phyloP scores from a whole-genome alignment of 177 flowering plant genomes.

The Vitis hybrid region DNA sequence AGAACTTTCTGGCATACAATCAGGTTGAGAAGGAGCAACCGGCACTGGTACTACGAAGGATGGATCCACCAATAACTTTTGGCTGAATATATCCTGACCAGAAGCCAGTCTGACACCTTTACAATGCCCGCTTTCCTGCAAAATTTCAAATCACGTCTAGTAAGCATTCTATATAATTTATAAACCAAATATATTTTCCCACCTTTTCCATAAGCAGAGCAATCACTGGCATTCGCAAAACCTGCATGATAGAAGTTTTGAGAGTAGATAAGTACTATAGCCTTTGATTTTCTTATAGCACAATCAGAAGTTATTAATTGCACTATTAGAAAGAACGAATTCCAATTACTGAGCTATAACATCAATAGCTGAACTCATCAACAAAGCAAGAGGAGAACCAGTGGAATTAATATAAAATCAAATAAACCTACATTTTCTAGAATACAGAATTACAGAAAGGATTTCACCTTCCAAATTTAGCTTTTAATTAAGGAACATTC shows the following conservation, averaged over 20 bases:
- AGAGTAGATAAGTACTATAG: not conserved
- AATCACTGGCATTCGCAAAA: slow-evolving; percentile 74
- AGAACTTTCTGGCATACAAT: slow-evolving; percentile 24
- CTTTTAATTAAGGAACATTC: too few relatives aligned
- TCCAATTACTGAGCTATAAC: too few relatives aligned
- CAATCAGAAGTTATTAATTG: too few relatives aligned
- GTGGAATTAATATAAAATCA: too few relatives aligned
- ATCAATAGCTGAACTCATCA: too few relatives aligned
- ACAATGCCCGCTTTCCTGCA: slow-evolving; percentile 54
- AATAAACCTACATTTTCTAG: too few relatives aligned
- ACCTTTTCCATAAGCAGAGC: slow-evolving; percentile 73
- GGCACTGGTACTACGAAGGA: slow-evolving; percentile 33
- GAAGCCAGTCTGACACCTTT: slow-evolving; percentile 78
- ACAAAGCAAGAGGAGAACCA: too few relatives aligned
- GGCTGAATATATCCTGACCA: slow-evolving; percentile 77
- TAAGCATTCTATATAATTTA: not conserved
- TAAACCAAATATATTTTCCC: not conserved
- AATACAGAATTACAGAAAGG: too few relatives aligned
- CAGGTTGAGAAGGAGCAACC: slow-evolving; percentile 14
- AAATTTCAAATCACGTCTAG: slow-evolving; percentile 3
- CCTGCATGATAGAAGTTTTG: slow-evolving; percentile 42
- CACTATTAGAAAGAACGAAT: too few relatives aligned
- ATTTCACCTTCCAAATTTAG: too few relatives aligned
- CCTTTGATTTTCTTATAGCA: not conserved
- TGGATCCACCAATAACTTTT: slow-evolving; percentile 65